Conservation (phyloP, 2,329 filamentous ascomycete genomes). For the Diplodia mutila region DNA sequence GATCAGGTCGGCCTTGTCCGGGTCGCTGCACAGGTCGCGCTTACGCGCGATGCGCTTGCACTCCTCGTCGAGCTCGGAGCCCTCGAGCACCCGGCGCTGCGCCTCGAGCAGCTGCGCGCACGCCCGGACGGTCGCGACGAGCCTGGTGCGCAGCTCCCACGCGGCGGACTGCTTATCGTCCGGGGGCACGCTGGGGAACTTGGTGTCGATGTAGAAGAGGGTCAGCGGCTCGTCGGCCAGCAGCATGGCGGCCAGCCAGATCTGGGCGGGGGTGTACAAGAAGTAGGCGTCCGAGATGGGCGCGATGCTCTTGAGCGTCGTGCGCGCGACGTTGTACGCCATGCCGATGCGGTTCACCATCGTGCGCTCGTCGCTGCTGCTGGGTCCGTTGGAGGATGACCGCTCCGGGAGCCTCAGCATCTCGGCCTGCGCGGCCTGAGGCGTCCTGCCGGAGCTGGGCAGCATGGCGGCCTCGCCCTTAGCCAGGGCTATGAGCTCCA, state of each 20-base stretch:
- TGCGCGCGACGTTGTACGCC: slow-evolving; percentile 65
- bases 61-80: slow-evolving; percentile 49
- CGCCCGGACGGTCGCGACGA: slow-evolving; percentile 43
- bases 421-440: slow-evolving; percentile 34
- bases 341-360: slow-evolving; percentile 57
- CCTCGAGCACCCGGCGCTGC: slow-evolving; percentile 33
- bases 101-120: slow-evolving; percentile 47
- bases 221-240: slow-evolving; percentile 71
- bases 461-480: slow-evolving; percentile 59
- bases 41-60: slow-evolving; percentile 61
- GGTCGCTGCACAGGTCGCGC: slow-evolving; percentile 73
- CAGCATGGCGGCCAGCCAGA: slow-evolving; percentile 81
- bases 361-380: slow-evolving; percentile 23
- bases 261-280: slow-evolving; percentile 91
- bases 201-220: slow-evolving; percentile 51
- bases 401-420: slow-evolving; percentile 37
- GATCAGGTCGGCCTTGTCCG: slow-evolving; percentile 73
- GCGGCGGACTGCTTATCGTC: slow-evolving; percentile 29
- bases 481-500: slow-evolving; percentile 75
- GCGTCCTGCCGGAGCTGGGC: slow-evolving; percentile 28
- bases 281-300: slow-evolving; percentile 96
- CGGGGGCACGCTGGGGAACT: slow-evolving; percentile 39
- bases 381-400: slow-evolving; percentile 2
- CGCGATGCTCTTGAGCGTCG: slow-evolving; percentile 63
- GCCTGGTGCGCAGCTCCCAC: slow-evolving; percentile 34